Conservation (phyloP, 2,329 filamentous ascomycete genomes). For the Phoma herbarum region DNA sequence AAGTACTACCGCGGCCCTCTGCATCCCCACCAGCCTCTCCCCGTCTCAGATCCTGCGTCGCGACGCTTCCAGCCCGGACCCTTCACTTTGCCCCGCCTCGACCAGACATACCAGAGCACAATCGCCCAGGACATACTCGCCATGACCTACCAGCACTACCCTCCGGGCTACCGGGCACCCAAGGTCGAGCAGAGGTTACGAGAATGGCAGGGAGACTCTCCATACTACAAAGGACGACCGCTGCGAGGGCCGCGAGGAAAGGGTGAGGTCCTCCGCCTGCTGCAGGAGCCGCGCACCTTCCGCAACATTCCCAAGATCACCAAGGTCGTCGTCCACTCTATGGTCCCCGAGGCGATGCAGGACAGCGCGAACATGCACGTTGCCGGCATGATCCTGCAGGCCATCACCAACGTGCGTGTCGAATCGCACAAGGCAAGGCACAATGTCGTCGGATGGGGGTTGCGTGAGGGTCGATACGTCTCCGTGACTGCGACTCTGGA, state of each 20-base stretch:
- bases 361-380: constrained; percentile 82
- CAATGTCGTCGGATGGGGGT: constrained; percentile 77
- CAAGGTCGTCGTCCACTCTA: constrained; percentile 80
- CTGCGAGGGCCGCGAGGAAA: constrained; percentile 84
- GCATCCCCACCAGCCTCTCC: constrained; percentile 91
- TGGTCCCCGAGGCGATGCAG: constrained; percentile 72
- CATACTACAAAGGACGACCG: constrained; percentile 92
- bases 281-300: constrained; percentile 76
- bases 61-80: constrained; percentile 90
- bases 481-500: constrained; percentile 79
- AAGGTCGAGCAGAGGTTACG: constrained; percentile 73
- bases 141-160: constrained; percentile 84
- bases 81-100: constrained; percentile 84
- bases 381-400: constrained; percentile 82
- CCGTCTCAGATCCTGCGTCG: constrained; percentile 83
- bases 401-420: constrained; percentile 81
- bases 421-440: constrained; percentile 73
- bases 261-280: constrained; percentile 71
- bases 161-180: constrained; percentile 74
- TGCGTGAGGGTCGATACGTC: constrained; percentile 74
- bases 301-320: constrained; percentile 84
- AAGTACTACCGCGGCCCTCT: constrained; percentile 94
- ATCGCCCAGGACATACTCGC: constrained; percentile 88
- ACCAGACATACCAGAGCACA: constrained; percentile 89
- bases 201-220: constrained; percentile 87